phyloP scores from a whole-genome alignment of 179 eudicot genomes.

The Pouteria campechiana region DNA sequence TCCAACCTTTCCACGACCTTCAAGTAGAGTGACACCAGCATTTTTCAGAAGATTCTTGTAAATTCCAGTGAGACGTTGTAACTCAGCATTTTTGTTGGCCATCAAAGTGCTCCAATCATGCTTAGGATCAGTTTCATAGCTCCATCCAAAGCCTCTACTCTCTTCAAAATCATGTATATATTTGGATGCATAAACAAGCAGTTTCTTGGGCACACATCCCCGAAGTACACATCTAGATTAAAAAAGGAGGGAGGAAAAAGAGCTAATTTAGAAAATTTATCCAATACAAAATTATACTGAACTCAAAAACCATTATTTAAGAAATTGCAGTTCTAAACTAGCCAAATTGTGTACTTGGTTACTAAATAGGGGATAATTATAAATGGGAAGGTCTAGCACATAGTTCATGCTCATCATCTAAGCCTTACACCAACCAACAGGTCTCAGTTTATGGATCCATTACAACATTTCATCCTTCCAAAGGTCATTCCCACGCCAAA shows the following conservation, averaged over 20 bases:
- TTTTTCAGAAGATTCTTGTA: conserved; percentile 75
- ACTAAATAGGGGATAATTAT: no score
- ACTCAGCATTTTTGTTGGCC: conserved; percentile 95
- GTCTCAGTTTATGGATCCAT: no score
- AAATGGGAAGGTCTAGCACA: no score
- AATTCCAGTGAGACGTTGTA: conserved; percentile 86
- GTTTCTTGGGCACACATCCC: conserved; percentile 96
- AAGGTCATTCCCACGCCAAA: no score
- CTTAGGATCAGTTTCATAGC: conserved; percentile 72
- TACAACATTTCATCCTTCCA: no score
- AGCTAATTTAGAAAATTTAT: no score
- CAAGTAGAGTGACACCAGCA: conserved; percentile 64
- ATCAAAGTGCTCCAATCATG: conserved; percentile 95
- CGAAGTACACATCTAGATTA: conserved; percentile 79
- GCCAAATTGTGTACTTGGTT: no score
- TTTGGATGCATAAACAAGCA: conserved; percentile 85
- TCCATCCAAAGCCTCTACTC: conserved; percentile 95
- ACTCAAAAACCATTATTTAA: no score
- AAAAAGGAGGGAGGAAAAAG: neutral
- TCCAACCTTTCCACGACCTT: conserved; percentile 98
- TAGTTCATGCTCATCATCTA: no score
- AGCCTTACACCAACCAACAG: no score
- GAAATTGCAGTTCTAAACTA: no score
- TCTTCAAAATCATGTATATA: conserved; percentile 91
- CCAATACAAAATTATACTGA: no score